Evolutionary conservation across 176 grass and related monocot genomes (phyloP), one percentile per base, ranked within the genome.

Genomic region (Eragrostis nindensis): DNA sequence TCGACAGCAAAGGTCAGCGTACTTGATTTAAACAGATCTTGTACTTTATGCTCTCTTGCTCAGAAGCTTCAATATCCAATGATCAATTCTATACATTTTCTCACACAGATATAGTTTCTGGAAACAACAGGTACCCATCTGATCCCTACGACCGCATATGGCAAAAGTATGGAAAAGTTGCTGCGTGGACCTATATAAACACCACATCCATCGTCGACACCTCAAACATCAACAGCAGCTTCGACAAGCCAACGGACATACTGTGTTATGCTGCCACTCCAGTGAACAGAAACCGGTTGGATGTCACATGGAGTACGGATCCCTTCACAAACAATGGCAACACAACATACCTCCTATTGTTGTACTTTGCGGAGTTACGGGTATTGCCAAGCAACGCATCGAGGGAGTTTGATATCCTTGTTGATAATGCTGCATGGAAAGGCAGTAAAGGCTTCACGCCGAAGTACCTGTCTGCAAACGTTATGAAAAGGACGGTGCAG

Each of bases 351-450:
- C 77, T 83, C n/a, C 0, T 71, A 49, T 15, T 92, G 11, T 76
- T 92, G 26, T 88, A 86, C 65, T 89, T 92, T 16, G 72, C 86
- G 2, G 87, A 89, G 80, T 4, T 92, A 0, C 24, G 56, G n/a
- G 18, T 0, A 8, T 3, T 85, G 26, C 76, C 60, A 0, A 18
- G 36, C 22, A 73, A 76, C 5, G 13, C 0, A 0, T 42, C 54
- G 9, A 73, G 87, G 50, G 47, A 13, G 71, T 86, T 86, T 26
- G 46, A 83, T 17, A 24, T 86, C 55, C 52, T 66, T 10, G 16
- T 80, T 0, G 77, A 85, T 19, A 46, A 22, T 1, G 6, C 29
- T 3, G 18, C 14, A 2, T 49, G 62, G 64, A 45, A 52, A 1
- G 49, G 60, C 2, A 62, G 48, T 7, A 47, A 4, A 24, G 15